These are phyloP conservation scores for Rosa chinensis DNA, from an alignment of 306 rosid genomes.

Conservation along the genomic window DNA sequence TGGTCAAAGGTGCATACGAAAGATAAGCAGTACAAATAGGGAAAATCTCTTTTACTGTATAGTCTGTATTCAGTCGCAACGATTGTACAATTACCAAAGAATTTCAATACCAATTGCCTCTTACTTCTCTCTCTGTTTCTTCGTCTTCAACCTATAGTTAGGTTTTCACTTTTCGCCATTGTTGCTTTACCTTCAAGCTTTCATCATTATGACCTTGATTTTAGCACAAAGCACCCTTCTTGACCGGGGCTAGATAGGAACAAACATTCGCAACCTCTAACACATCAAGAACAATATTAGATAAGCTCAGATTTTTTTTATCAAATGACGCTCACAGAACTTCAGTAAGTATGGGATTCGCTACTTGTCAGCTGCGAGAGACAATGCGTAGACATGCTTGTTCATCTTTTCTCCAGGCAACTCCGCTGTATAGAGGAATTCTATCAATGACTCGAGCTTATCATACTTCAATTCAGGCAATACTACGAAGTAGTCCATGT, in stretches of 20 bases:
- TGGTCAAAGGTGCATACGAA: too few relatives aligned
- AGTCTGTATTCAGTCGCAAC: too few relatives aligned
- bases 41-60: too few relatives aligned
- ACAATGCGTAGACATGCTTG: slow-evolving; percentile 52
- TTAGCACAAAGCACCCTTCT: neutral
- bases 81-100: too few relatives aligned
- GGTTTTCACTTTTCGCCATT: too few relatives aligned
- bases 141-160: too few relatives aligned
- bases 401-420: slow-evolving; percentile 49
- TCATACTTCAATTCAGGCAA: slow-evolving; percentile 50
- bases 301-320: neutral
- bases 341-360: slow-evolving; percentile 48
- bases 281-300: neutral
- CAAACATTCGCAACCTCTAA: neutral
- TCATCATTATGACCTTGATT: too few relatives aligned
- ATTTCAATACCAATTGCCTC: too few relatives aligned
- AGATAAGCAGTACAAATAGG: too few relatives aligned
- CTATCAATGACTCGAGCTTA: slow-evolving; percentile 55
- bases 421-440: slow-evolving; percentile 60
- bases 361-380: slow-evolving; percentile 73
- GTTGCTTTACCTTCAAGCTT: too few relatives aligned
- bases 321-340: slow-evolving; percentile 50
- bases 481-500: neutral
- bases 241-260: neutral
- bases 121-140: too few relatives aligned